These are phyloP conservation scores for Neonectria punicea DNA, from an alignment of 2,329 filamentous ascomycete species.

Conservation along the genomic window DNA sequence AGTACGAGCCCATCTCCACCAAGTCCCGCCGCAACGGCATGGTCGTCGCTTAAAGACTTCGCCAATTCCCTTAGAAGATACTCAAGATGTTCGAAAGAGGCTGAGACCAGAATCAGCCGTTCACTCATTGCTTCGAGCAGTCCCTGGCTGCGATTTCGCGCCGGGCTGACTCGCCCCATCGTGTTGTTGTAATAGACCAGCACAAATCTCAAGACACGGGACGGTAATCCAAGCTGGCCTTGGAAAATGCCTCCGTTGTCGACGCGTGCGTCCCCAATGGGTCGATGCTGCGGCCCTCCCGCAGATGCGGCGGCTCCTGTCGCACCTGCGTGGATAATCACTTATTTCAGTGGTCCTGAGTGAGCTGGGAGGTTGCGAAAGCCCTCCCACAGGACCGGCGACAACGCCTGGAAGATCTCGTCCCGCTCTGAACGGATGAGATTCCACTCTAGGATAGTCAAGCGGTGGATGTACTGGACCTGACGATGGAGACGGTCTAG, in stretches of 20 bases:
- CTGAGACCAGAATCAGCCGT: slow-evolving; percentile 47
- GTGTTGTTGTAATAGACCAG: slow-evolving; percentile 46
- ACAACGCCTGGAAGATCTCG: slow-evolving; percentile 40
- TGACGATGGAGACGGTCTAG: slow-evolving; percentile 42
- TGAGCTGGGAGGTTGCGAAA: slow-evolving; percentile 35
- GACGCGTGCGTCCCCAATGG: slow-evolving; percentile 53
- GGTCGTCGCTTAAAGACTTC: slow-evolving; percentile 58
- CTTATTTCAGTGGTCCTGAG: slow-evolving; percentile 44
- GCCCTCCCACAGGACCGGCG: slow-evolving; percentile 27
- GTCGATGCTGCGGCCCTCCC: slow-evolving; percentile 65
- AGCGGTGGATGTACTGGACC: slow-evolving; percentile 45
- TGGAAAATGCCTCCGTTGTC: slow-evolving; percentile 43
- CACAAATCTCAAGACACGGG: slow-evolving; percentile 44
- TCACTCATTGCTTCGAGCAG: slow-evolving; percentile 48
- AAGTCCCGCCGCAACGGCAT: slow-evolving; percentile 72
- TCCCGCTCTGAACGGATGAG: slow-evolving; percentile 30
- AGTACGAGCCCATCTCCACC: slow-evolving; percentile 56
- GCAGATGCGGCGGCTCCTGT: slow-evolving; percentile 43
- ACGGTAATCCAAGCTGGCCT: slow-evolving; percentile 58
- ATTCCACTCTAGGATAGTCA: slow-evolving; percentile 39
- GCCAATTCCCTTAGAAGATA: slow-evolving; percentile 35
- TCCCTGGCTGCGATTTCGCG: slow-evolving; percentile 40
- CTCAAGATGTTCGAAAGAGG: slow-evolving; percentile 32
- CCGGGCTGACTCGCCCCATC: slow-evolving; percentile 43
- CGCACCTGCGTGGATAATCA: slow-evolving; percentile 43